phyloP scores from a whole-genome alignment of 2,329 filamentous ascomycete genomes.

The Didymella arachidicola region DNA sequence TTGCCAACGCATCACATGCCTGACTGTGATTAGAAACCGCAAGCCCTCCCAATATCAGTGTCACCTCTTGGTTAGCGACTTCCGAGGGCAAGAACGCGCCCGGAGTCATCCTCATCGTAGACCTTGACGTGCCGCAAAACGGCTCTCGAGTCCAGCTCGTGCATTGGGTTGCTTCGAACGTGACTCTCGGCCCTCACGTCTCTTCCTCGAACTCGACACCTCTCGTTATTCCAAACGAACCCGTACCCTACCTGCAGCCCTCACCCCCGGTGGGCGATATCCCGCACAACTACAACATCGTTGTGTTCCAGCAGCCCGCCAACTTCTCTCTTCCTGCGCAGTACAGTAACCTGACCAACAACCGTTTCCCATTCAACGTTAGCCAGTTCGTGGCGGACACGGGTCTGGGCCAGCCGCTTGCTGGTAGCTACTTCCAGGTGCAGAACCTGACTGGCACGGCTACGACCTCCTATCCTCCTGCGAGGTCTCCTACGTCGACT shows the following conservation, averaged over 20 bases:
- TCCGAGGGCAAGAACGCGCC: slow-evolving; percentile 2
- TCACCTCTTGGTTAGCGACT: slow-evolving; percentile 24
- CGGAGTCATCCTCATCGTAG: slow-evolving; percentile 41
- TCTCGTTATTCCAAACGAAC: slow-evolving; percentile 13
- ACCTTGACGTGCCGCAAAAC: slow-evolving; percentile 44
- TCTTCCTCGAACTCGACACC: slow-evolving; percentile 15
- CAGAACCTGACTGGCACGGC: slow-evolving; percentile 38
- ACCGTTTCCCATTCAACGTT: slow-evolving; percentile 47
- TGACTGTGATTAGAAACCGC: slow-evolving; percentile 30
- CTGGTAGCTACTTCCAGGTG: slow-evolving; percentile 52
- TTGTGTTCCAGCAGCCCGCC: slow-evolving; percentile 37
- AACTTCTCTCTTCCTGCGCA: slow-evolving; percentile 37
- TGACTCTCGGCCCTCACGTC: slow-evolving; percentile 27
- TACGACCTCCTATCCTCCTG: slow-evolving; percentile 33
- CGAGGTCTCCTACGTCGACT: slow-evolving; percentile 17
- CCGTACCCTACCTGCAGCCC: slow-evolving; percentile 34
- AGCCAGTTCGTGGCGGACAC: slow-evolving; percentile 46
- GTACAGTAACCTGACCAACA: slow-evolving; percentile 36
- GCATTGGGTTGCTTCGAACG: slow-evolving; percentile 43
- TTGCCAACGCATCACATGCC: slow-evolving; percentile 6
- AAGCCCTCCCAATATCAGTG: slow-evolving; percentile 37
- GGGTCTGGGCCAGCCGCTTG: slow-evolving; percentile 40
- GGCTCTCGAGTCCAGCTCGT: slow-evolving; percentile 39
- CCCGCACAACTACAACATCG: slow-evolving; percentile 40
- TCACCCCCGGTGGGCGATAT: slow-evolving; percentile 40